Percentiles rank a stretch among this genome's conserved stretches.
Conservation (phyloP, 352 stramenopile genomes). For the Pilasporangium apinafurcum region DNA sequence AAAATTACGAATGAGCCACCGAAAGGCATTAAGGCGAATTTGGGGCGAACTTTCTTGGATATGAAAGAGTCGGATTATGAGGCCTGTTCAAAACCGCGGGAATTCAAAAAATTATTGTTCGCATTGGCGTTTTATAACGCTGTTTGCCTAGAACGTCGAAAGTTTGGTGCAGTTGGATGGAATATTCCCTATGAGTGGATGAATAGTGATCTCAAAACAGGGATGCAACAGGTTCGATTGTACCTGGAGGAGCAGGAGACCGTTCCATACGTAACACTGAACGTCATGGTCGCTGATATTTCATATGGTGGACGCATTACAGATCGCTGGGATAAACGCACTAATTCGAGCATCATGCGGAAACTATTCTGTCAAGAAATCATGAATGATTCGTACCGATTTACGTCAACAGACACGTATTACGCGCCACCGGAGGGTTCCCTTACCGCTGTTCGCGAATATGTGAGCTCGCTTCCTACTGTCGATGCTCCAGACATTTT, state of each 20-base stretch:
- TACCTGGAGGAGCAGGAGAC: slow-evolving; percentile 93
- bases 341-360: slow-evolving; percentile 92
- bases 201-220: slow-evolving; percentile 94
- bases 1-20: slow-evolving; percentile 95
- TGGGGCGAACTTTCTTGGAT: slow-evolving; percentile 90
- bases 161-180: slow-evolving; percentile 94
- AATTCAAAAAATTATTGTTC: slow-evolving; percentile 91
- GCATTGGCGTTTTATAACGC: slow-evolving; percentile 94
- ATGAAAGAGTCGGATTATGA: slow-evolving; percentile 90
- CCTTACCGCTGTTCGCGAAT: slow-evolving; percentile 63
- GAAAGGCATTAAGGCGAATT: slow-evolving; percentile 88
- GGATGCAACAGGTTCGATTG: slow-evolving; percentile 88
- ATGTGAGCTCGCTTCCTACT: slow-evolving; percentile 74
- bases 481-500: slow-evolving; percentile 90
- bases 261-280: slow-evolving; percentile 92
- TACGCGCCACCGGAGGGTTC: slow-evolving; percentile 67
- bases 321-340: slow-evolving; percentile 92
- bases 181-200: slow-evolving; percentile 97
- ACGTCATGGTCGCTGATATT: slow-evolving; percentile 93
- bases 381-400: slow-evolving; percentile 85
- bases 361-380: slow-evolving; percentile 87
- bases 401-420: slow-evolving; percentile 73
- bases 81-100: slow-evolving; percentile 72
- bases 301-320: slow-evolving; percentile 94
- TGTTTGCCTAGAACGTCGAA: slow-evolving; percentile 90